Percentiles rank a stretch among this genome's conserved stretches.
Evolutionary conservation across 2,329 filamentous ascomycete genomes (phyloP).

Genomic region (Amylocarpus encephaloides): DNA sequence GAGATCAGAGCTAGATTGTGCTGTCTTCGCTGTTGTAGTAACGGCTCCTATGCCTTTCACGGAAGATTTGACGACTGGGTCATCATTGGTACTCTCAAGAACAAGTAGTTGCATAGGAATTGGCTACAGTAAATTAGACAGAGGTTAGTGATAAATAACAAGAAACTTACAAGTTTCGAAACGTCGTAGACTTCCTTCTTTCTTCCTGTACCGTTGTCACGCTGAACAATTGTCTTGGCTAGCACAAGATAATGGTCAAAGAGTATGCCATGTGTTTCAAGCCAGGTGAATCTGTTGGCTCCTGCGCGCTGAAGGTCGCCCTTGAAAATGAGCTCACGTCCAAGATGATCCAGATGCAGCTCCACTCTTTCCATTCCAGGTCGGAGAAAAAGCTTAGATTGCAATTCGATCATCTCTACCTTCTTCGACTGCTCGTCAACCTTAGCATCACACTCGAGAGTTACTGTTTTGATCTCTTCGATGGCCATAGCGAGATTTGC

Average conservation of each 20-base stretch:
- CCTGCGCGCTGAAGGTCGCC: constrained; percentile 87
- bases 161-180: constrained; percentile 65
- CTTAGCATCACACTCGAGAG: constrained; percentile 82
- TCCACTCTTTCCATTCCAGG: constrained; percentile 82
- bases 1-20: constrained; percentile 53
- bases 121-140: constrained; percentile 54
- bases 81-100: constrained; percentile 86
- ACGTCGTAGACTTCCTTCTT: constrained; percentile 86
- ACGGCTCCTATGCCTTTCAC: constrained; percentile 53
- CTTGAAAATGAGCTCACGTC: constrained; percentile 79
- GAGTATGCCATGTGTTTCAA: constrained; percentile 86
- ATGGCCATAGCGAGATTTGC: constrained; percentile 76
- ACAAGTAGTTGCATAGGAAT: constrained; percentile 96
- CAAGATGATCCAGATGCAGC: constrained; percentile 89
- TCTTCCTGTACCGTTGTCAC: constrained; percentile 62
- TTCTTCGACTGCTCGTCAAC: constrained; percentile 91
- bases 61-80: constrained; percentile 74
- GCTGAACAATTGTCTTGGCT: constrained; percentile 66
- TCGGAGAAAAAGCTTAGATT: constrained; percentile 74
- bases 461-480: constrained; percentile 84
- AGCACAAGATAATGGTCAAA: constrained; percentile 97
- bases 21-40: constrained; percentile 51
- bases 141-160: not conserved
- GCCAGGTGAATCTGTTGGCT: constrained; percentile 82
- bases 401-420: constrained; percentile 79